Base-by-base conservation (phyloP, 2,329 filamentous ascomycete species). In the Thermothelomyces thermophilus region DNA sequence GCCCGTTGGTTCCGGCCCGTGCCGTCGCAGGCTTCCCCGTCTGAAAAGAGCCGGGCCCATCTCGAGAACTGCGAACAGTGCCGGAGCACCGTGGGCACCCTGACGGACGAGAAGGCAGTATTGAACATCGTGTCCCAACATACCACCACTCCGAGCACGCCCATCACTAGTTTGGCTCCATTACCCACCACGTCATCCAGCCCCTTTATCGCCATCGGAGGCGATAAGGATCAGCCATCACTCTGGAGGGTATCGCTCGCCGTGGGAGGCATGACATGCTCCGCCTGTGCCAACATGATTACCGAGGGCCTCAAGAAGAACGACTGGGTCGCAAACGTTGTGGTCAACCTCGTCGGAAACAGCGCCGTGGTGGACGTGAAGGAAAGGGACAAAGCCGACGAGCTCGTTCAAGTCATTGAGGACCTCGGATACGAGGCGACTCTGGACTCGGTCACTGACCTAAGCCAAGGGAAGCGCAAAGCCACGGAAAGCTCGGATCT, bases 241-340 rank as follows among this genome's bases (percentile, higher is more conserved):
- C 35, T 56, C 2, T 62, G 57, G 57, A 52, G 58, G 24, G 60
- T 60, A 8, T 58, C 63, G 17, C 54, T 64, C 9, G 60, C 57
- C 30, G 74, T 90, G 35, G 79, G 75, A 28, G 85, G 85, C 51
- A 88, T 90, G 84, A 87, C 82, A 3, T 89, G 86, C 63, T 79
- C 81, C 9, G 76, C 83, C 8, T 90, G 86, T 60, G 74, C 74
- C 50, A 83, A 83, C 60, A 72, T 75, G 39, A 79, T 89, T 58
- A 82, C 77, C n/a, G 69, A 76, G 8, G 77, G 78, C 51, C 66
- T 90, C 16, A 67, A 75, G 41, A 76, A 79, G 52, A 66, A 74
- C 14, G 71, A 77, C 9, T 84, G 77, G 70, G 70, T 88, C 17
- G 70, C 73, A 39, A 73, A 76, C 3, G 72, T 79, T 31, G 69